Base-by-base conservation (phyloP, 768 basidiomycete species). In the Paxillus rubicundulus region DNA sequence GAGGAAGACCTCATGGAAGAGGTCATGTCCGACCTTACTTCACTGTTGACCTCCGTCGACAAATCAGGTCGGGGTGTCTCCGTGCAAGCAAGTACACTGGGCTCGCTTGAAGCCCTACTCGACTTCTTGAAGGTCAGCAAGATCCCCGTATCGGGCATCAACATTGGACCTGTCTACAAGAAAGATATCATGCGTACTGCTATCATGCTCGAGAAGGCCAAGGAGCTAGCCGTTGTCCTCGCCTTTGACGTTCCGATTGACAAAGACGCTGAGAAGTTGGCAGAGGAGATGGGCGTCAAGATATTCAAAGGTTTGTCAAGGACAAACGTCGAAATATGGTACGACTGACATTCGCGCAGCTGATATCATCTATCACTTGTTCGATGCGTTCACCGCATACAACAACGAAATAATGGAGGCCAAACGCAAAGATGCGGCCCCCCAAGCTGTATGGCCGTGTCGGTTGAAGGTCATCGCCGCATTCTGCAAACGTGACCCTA, bases 331-430 rank as follows among this genome's bases (percentile, higher is more conserved):
- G 9, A 38, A 27, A n/a, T 28, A n/a, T 28, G 14, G 3, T 28
- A 28, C 21, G n/a, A 30, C 56, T 59, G 13, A 52, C 36, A 7
- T 8, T 9, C 7, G 2, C 56, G 24, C 67, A 98, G 96, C 96
- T 56, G 94, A 97, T 70, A 98, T 98, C 67, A 98, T 99, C 61
- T 99, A 99, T 71, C 96, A 98, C 68, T 74, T 99, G 41, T 98
- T 98, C 67, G 95, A 98, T 65, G 83, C 92, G 14, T 98, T 98
- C 76, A 97, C 85, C 39, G 89, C 86, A 1, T 98, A 98, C 72
- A 96, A 96, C 66, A 80, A 81, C 54, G 90, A 92, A 72, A 93
- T 98, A 49, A 78, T 79, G 52, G 96, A 97, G 69, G 92, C 91
- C n/a, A 95, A 93, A 71, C 81, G 91, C 36, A 82, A 75, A 59